Evolutionary conservation across 2,329 filamentous ascomycete genomes (phyloP).

Genomic region (Colletotrichum nymphaeae): DNA sequence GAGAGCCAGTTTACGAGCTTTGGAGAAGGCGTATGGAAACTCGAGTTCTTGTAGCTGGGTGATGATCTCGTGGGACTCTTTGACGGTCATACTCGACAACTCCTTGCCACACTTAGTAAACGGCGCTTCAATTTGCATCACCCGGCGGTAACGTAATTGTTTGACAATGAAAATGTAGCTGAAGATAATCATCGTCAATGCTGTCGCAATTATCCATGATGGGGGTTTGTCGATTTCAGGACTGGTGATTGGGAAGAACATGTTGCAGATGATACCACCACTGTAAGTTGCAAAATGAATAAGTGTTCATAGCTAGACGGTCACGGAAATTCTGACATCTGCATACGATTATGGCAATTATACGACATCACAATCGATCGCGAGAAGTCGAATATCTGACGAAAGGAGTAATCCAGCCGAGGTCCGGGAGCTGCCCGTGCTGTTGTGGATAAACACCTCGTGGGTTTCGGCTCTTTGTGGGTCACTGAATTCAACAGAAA

Average conservation of each 20-base stretch:
- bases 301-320: too few species aligned
- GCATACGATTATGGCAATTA: background rate
- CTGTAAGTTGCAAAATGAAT: too few species aligned
- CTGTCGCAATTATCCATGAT: background rate
- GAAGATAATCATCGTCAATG: background rate
- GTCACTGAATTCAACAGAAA: constrained; percentile 1
- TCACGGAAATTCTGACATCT: background rate
- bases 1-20: constrained; percentile 67
- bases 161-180: constrained; percentile 1
- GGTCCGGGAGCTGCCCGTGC: background rate
- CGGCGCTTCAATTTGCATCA: background rate
- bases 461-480: constrained; percentile 7
- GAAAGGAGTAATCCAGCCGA: background rate
- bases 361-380: background rate
- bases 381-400: background rate
- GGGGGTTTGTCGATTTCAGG: too few species aligned
- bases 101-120: background rate
- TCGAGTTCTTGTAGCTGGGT: constrained; percentile 59
- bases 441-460: background rate
- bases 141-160: constrained; percentile 4
- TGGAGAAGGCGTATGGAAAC: constrained; percentile 64
- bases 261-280: background rate
- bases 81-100: constrained; percentile 29
- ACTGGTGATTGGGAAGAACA: background rate
- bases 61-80: constrained; percentile 49